These are phyloP conservation scores for Conidiobolus incongruus DNA, from an alignment of 371 early-diverging fungal genomes.

Conservation along the genomic window DNA sequence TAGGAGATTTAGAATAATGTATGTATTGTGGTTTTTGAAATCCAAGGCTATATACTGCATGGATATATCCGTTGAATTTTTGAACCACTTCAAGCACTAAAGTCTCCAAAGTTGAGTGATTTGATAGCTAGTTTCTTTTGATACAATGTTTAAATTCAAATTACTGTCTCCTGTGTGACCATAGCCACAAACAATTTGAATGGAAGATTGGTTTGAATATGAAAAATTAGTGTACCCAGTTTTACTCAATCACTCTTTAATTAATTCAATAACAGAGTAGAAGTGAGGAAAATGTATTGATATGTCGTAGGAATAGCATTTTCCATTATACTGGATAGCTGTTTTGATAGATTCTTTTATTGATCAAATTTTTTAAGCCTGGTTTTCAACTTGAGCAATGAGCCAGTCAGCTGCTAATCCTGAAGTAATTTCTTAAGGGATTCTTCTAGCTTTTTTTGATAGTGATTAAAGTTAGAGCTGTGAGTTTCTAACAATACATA, in stretches of 20 bases:
- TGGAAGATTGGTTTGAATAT: too few relatives aligned
- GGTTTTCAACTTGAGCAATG: conserved; percentile 68
- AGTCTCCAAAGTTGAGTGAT: too few relatives aligned
- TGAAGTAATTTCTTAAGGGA: conserved; percentile 44
- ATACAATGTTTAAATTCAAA: too few relatives aligned
- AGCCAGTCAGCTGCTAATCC: conserved; percentile 65
- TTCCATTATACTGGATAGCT: conserved; percentile 57
- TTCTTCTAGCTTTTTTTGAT: conserved; percentile 53
- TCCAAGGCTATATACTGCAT: too few relatives aligned
- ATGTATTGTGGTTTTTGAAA: too few relatives aligned
- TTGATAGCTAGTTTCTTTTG: too few relatives aligned
- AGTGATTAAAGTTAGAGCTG: conserved; percentile 80
- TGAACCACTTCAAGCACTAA: too few relatives aligned
- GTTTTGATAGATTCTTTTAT: conserved; percentile 86
- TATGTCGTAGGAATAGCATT: conserved; percentile 82
- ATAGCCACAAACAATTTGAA: too few relatives aligned
- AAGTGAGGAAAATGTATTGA: conserved; percentile 66
- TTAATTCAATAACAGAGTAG: conserved; percentile 64
- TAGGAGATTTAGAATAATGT: too few relatives aligned
- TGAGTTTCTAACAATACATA: conserved; percentile 84
- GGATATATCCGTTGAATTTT: too few relatives aligned
- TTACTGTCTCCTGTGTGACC: too few relatives aligned
- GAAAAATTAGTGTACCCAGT: too few relatives aligned
- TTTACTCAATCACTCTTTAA: conserved; percentile 33
- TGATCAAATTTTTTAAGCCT: conserved; percentile 51